Percentiles rank a stretch among this genome's conserved stretches.
phyloP scores from a whole-genome alignment of 805 yeast species.

The Blastobotrys attinorum region DNA sequence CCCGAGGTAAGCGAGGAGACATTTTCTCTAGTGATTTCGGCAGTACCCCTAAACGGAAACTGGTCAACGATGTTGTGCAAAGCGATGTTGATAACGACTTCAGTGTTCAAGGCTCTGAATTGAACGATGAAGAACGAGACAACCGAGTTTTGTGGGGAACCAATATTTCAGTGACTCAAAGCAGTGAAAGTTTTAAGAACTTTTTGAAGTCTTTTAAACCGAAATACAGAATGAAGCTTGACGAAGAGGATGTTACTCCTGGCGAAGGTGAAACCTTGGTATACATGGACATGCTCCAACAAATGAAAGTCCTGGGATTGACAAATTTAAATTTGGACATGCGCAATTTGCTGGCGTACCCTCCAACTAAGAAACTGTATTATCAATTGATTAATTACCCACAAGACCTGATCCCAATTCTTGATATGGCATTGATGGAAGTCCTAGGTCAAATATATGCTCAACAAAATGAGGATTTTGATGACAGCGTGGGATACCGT shows the following conservation, averaged over 20 bases:
- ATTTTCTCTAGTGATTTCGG: conserved; percentile 57
- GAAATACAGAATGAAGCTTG: conserved; percentile 46
- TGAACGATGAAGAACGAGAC: conserved; percentile 52
- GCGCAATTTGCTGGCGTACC: conserved; percentile 65
- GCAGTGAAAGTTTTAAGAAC: conserved; percentile 68
- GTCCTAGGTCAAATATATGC: conserved; percentile 52
- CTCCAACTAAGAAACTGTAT: conserved; percentile 69
- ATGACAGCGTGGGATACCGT: conserved; percentile 74
- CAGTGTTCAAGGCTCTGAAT: conserved; percentile 15
- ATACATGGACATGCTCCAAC: conserved; percentile 64
- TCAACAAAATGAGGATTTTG: conserved; percentile 34
- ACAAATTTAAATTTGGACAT: conserved; percentile 83
- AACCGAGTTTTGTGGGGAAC: conserved; percentile 97
- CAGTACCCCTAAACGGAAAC: conserved; percentile 60
- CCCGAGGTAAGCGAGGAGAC: conserved; percentile 60
- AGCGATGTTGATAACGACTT: neutral
- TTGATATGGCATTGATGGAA: conserved; percentile 94
- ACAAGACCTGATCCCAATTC: conserved; percentile 92
- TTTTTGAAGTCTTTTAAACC: conserved; percentile 78
- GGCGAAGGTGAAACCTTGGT: conserved; percentile 63
- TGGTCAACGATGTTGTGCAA: neutral
- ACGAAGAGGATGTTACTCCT: conserved; percentile 30
- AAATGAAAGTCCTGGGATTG: conserved; percentile 70
- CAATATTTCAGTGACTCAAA: conserved; percentile 85
- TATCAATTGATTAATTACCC: conserved; percentile 87